These are phyloP conservation scores for Penicillium corylophilum DNA, from an alignment of 2,329 filamentous ascomycete species.

Conservation along the genomic window DNA sequence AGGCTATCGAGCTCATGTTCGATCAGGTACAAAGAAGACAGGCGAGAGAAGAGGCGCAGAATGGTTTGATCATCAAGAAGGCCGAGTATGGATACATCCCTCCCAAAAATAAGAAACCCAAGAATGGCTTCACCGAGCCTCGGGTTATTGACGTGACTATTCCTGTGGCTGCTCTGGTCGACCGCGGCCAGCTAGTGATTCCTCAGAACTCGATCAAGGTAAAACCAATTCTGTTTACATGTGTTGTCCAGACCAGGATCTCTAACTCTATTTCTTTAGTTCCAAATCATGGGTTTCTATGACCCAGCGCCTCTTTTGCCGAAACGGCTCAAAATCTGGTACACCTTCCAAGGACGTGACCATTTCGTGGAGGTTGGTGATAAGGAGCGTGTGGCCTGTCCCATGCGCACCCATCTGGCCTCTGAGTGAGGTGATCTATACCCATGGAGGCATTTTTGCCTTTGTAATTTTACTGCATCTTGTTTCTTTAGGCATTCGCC, in stretches of 20 bases:
- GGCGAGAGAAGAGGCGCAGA: constrained; percentile 32
- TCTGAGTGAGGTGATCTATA: constrained; percentile 9
- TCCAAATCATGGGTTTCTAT: constrained; percentile 45
- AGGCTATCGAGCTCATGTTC: constrained; percentile 42
- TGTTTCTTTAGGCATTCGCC: background rate
- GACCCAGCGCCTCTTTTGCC: constrained; percentile 44
- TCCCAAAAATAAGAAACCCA: constrained; percentile 23
- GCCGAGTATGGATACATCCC: constrained; percentile 44
- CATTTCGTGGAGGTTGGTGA: constrained; percentile 41
- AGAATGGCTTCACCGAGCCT: constrained; percentile 21
- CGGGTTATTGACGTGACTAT: constrained; percentile 43
- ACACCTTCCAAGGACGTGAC: constrained; percentile 39
- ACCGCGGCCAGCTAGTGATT: constrained; percentile 42
- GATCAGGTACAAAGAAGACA: constrained; percentile 42
- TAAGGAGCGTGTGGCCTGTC: constrained; percentile 38
- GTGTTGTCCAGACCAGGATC: background rate
- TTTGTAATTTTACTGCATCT: constrained; percentile 20
- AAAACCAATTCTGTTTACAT: constrained; percentile 1
- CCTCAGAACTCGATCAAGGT: constrained; percentile 38
- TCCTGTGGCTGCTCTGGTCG: constrained; percentile 46
- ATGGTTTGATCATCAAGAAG: constrained; percentile 41
- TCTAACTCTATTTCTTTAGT: constrained; percentile 30
- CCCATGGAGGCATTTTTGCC: background rate
- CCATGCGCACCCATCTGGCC: constrained; percentile 39
- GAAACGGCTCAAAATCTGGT: constrained; percentile 44